Conservation (phyloP, 1,139 yeast species). For the Geotrichum siamense region DNA sequence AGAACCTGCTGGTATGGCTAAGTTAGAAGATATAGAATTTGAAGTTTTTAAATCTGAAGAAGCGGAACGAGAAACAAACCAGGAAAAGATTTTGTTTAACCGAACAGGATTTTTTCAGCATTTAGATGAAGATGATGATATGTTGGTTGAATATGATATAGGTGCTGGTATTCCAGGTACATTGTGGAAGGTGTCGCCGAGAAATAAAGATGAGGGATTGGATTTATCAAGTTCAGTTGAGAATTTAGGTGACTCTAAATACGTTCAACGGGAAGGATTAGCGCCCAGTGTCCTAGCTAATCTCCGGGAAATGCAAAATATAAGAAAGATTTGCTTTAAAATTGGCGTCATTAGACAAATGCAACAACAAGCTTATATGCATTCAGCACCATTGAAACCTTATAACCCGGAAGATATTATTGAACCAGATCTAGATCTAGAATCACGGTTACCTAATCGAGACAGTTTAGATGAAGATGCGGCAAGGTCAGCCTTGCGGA, state of each 20-base stretch:
- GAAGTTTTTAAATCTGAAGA: constrained; percentile 16
- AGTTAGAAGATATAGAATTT: constrained; percentile 31
- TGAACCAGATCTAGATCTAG: constrained; percentile 69
- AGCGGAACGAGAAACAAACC: constrained; percentile 12
- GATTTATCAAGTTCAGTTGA: constrained; percentile 21
- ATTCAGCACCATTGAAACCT: constrained; percentile 64
- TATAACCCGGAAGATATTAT: constrained; percentile 56
- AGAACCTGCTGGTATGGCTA: constrained; percentile 29
- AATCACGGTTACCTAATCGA: constrained; percentile 66
- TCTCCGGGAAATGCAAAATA: constrained; percentile 75
- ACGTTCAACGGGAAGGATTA: constrained; percentile 29
- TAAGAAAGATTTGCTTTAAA: constrained; percentile 80
- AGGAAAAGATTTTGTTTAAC: constrained; percentile 8
- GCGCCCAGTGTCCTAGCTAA: constrained; percentile 56
- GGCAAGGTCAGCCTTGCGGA: constrained; percentile 58
- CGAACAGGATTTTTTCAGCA: constrained; percentile 15
- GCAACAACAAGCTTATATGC: constrained; percentile 77
- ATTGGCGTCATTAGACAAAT: constrained; percentile 82
- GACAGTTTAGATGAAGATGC: constrained; percentile 51
- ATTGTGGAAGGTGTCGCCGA: constrained; percentile 36
- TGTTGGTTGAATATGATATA: constrained; percentile 78
- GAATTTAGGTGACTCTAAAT: constrained; percentile 22
- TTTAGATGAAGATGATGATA: constrained; percentile 46
- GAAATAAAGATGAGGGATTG: constrained; percentile 41
- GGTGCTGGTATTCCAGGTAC: constrained; percentile 73